phyloP scores from a whole-genome alignment of 352 stramenopile genomes.

The Pythium aphanidermatum region DNA sequence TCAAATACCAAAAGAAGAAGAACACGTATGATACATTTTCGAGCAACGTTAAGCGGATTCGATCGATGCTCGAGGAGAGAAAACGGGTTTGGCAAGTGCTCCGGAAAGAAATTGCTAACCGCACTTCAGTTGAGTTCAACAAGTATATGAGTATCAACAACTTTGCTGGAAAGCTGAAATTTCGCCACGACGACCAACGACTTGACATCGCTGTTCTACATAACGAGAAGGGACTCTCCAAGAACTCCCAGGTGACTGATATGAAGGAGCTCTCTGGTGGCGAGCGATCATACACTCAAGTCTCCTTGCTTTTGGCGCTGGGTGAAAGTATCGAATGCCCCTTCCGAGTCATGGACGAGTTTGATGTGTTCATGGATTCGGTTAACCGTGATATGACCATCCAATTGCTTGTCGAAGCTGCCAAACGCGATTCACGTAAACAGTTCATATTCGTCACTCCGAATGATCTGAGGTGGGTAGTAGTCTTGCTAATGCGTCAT shows the following conservation, averaged over 20 bases:
- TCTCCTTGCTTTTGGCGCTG: conserved; percentile 95
- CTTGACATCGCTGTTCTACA: conserved; percentile 78
- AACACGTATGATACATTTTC: conserved; percentile 51
- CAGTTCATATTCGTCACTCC: conserved; percentile 89
- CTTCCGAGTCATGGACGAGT: conserved; percentile 98
- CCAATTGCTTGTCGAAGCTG: conserved; percentile 87
- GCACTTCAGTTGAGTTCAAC: conserved; percentile 80
- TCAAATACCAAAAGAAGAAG: conserved; percentile 70
- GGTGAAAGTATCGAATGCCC: conserved; percentile 88
- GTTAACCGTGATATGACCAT: conserved; percentile 95
- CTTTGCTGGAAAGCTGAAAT: conserved; percentile 80
- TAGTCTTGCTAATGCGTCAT: conserved; percentile 1
- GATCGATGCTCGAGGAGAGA: conserved; percentile 69
- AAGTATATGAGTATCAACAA: conserved; percentile 81
- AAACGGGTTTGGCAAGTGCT: conserved; percentile 71
- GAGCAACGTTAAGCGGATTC: conserved; percentile 54
- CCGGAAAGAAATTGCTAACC: conserved; percentile 70
- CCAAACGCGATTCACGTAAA: conserved; percentile 68
- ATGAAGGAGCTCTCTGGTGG: conserved; percentile 97
- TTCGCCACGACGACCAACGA: conserved; percentile 65
- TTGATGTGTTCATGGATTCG: conserved; percentile 99
- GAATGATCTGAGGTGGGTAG: conserved; percentile 75
- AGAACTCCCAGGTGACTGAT: conserved; percentile 88
- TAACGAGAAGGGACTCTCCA: conserved; percentile 65
- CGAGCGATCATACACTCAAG: conserved; percentile 95